A percentile compares a stretch with the other conserved stretches of the same genome.
Conservation (phyloP, 2,329 filamentous ascomycete genomes). For the Talaromyces sp. region DNA sequence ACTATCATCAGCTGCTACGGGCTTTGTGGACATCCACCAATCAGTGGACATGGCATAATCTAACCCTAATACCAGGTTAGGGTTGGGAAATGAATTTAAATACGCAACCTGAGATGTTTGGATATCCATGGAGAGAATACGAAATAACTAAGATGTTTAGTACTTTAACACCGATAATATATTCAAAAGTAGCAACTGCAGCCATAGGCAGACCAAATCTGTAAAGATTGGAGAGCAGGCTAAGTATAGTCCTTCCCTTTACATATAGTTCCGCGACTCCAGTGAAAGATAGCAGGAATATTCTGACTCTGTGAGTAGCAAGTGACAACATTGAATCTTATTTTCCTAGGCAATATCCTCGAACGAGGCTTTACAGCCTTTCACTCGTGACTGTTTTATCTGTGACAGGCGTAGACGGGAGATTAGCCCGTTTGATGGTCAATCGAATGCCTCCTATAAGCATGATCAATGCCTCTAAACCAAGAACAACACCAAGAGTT, state of each 20-base stretch:
- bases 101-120: neutral
- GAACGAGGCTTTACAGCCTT: neutral
- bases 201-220: too few species aligned
- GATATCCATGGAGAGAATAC: too few species aligned
- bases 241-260: too few species aligned
- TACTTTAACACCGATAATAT: too few species aligned
- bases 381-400: neutral
- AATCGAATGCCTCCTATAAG: constrained; percentile 58
- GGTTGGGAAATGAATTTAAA: neutral
- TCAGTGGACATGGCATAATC: neutral
- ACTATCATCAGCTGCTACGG: neutral
- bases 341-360: neutral
- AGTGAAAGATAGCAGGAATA: too few species aligned
- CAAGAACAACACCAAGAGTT: constrained; percentile 62
- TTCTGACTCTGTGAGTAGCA: neutral
- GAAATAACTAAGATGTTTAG: too few species aligned
- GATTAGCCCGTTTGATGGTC: constrained; percentile 50
- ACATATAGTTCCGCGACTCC: too few species aligned
- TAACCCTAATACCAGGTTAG: neutral
- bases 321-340: neutral
- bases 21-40: neutral
- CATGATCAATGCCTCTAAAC: constrained; percentile 54
- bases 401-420: neutral
- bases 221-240: too few species aligned
- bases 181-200: too few species aligned